Evolutionary conservation across 1,284 basidiomycete genomes (phyloP).

Genomic region (Lignosus rhinocerotis): DNA sequence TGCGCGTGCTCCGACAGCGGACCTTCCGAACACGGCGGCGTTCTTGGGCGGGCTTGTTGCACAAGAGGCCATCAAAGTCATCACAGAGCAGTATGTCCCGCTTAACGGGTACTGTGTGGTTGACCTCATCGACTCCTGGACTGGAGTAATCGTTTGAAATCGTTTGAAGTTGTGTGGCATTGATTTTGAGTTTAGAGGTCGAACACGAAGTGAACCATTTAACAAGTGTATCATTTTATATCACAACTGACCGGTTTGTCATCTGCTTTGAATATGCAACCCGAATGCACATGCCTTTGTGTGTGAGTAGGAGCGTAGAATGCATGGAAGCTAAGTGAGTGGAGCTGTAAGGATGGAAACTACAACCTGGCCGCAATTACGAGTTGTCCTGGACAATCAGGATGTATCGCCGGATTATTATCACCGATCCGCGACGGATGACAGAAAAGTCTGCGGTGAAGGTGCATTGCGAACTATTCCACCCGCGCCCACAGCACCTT

Average conservation of each 20-base stretch:
- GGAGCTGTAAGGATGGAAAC: too few relatives aligned
- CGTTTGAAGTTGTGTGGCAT: neutral
- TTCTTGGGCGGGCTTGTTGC: constrained; percentile 93
- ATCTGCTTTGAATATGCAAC: too few relatives aligned
- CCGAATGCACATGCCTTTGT: neutral
- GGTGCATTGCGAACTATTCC: constrained; percentile 13
- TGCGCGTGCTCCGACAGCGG: constrained; percentile 79
- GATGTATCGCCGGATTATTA: neutral
- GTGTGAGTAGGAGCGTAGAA: too few relatives aligned
- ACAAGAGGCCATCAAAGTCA: constrained; percentile 98
- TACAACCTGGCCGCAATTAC: too few relatives aligned
- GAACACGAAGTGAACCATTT: neutral
- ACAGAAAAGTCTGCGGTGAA: neutral
- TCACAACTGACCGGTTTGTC: too few relatives aligned
- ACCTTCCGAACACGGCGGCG: constrained; percentile 91
- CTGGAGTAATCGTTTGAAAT: constrained; percentile 52
- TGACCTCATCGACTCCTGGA: constrained; percentile 85
- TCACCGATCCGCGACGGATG: neutral
- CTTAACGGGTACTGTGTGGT: constrained; percentile 85
- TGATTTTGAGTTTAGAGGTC: neutral
- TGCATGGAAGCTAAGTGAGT: too few relatives aligned
- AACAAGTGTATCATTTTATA: neutral
- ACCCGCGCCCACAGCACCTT: constrained; percentile 15
- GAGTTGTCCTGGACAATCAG: too few relatives aligned
- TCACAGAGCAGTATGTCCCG: constrained; percentile 95